Base-by-base conservation (phyloP, 1,139 yeast genomes). In the Saccharomycopsis crataegensis region DNA sequence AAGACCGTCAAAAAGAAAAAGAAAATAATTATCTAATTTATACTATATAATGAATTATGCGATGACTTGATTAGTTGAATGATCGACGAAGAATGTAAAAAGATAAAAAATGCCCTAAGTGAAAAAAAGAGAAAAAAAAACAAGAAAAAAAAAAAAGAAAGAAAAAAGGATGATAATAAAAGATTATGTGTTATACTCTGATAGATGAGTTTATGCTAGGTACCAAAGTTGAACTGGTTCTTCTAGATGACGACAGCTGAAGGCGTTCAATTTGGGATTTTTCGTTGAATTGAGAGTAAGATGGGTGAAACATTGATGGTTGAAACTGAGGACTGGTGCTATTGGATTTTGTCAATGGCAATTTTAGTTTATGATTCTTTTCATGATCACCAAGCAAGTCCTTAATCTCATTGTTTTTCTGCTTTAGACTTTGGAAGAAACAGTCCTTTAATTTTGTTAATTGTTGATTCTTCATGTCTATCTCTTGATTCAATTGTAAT, bases 391-490 rank as follows among this genome's bases (percentile, higher is more conserved):
- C 40, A 22, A 22, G 28, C 28, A 22, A 22, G 4, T 22, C 34
- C 6, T 28, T 38, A n/a, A 51, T 11, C 22, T 51, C 52, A 6
- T n/a, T 16, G 22, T 38, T 52, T 31, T 49, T 52, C 52, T 43
- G n/a, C 1, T 34, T 40, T 22, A 52, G 22, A 9, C 49, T 40
- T 32, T 44, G 9, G 14, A 43, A 34, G 34, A 52, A 52, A 8
- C 32, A 17, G 8, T 54, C 49, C 31, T 46, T 46, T 7, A 54
- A 36, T 12, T 33, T 8, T 14, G 17, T 40, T 40, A 54, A 47
- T 38, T 54, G 44, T 11, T 32, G n/a, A 31, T 48, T 43, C 46
- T 54, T 51, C 16, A 14, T 14, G 32, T 54, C 55, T 34, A 54
- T 43, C 38, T 54, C 38, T 16, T 47, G 32, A 36, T 54, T 54